A percentile compares a stretch with the other conserved stretches of the same genome.
Conservation (phyloP, 768 basidiomycete species). For the Pisolithus tinctorius region DNA sequence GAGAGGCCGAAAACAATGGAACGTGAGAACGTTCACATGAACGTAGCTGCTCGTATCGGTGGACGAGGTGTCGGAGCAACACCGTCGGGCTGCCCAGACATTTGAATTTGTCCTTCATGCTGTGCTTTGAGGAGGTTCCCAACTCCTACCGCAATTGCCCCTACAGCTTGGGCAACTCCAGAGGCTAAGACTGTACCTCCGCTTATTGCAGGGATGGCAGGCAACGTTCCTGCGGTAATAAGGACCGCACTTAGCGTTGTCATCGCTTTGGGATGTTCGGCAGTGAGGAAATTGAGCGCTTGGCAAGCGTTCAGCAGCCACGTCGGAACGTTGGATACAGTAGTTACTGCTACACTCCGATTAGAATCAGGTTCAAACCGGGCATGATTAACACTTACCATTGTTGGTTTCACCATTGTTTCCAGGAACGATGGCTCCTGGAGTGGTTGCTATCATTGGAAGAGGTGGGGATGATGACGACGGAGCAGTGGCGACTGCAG, state of each 20-base stretch:
- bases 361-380: not conserved
- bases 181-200: conserved; percentile 71
- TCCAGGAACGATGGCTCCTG: conserved; percentile 2
- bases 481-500: conserved; percentile 13
- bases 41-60: conserved; percentile 25
- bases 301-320: conserved; percentile 76
- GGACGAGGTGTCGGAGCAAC: conserved; percentile 13
- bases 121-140: conserved; percentile 50
- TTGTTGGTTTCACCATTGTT: conserved; percentile 7
- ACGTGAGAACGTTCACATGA: conserved; percentile 12
- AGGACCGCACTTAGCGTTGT: conserved; percentile 69
- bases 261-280: conserved; percentile 73
- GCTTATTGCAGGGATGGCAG: conserved; percentile 61
- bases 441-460: conserved; percentile 9
- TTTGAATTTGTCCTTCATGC: conserved; percentile 33
- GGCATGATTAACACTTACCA: conserved; percentile 8
- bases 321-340: conserved; percentile 54
- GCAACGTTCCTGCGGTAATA: conserved; percentile 72
- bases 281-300: conserved; percentile 66
- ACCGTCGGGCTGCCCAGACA: conserved; percentile 14
- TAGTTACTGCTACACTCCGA: conserved; percentile 29
- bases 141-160: conserved; percentile 71
- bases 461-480: conserved; percentile 6
- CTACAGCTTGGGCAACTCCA: conserved; percentile 69
- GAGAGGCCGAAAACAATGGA: not conserved